Percentiles rank a stretch among this genome's conserved stretches.
Conservation (phyloP, 2,329 filamentous ascomycete species). For the Aureobasidium subglaciale region DNA sequence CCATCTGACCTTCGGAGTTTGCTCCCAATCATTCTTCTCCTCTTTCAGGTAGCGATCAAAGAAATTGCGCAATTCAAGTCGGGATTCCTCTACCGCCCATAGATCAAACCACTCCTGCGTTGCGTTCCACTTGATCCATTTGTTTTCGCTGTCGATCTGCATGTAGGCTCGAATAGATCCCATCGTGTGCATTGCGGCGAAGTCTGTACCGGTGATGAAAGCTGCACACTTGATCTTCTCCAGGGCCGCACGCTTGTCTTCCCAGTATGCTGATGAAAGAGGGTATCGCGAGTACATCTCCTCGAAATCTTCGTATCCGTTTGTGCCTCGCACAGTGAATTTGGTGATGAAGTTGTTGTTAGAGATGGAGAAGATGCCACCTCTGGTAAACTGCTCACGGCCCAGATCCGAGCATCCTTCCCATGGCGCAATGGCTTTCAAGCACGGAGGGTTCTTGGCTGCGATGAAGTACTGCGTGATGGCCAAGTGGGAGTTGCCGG, state of each 20-base stretch:
- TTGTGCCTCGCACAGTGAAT: conserved; percentile 20
- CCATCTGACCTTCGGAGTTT: conserved; percentile 40
- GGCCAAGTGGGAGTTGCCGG: conserved; percentile 39
- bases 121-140: conserved; percentile 39
- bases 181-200: conserved; percentile 21
- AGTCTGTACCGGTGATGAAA: conserved; percentile 22
- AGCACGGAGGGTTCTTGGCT: conserved; percentile 34
- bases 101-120: conserved; percentile 43
- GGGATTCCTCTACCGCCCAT: conserved; percentile 29
- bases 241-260: conserved; percentile 23
- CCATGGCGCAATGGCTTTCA: conserved; percentile 41
- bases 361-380: conserved; percentile 34
- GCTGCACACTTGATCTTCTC: conserved; percentile 22
- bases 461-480: conserved; percentile 38
- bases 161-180: conserved; percentile 30
- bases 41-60: conserved; percentile 43
- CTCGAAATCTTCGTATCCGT: conserved; percentile 20
- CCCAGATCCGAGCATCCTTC: conserved; percentile 43
- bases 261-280: conserved; percentile 22
- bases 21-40: conserved; percentile 41
- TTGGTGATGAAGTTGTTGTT: conserved; percentile 31
- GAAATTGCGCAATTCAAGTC: conserved; percentile 36
- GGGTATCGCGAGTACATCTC: conserved; percentile 20
- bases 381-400: conserved; percentile 40
- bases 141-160: conserved; percentile 32